Evolutionary conservation across 2,329 filamentous ascomycete genomes (phyloP).

Genomic region (Setomelanomma holmii): DNA sequence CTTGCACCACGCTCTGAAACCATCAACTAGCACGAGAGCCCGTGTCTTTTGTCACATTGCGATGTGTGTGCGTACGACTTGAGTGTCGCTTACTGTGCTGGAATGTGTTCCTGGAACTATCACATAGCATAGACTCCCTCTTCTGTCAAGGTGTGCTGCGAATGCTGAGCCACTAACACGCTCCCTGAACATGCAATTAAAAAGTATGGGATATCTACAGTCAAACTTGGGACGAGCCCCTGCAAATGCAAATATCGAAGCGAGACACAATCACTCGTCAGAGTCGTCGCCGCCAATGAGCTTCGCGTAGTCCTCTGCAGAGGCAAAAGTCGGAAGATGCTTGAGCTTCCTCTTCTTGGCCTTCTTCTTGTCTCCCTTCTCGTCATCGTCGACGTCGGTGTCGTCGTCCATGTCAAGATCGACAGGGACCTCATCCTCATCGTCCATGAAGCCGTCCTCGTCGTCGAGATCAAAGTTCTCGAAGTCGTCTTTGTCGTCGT

Average conservation of each 20-base stretch:
- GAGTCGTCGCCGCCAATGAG: slow-evolving; percentile 71
- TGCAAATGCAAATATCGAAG: slow-evolving; percentile 22
- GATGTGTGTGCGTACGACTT: not conserved
- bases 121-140: not conserved
- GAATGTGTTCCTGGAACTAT: not conserved
- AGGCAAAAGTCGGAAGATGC: slow-evolving; percentile 90
- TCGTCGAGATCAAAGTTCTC: slow-evolving; percentile 57
- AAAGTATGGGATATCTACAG: slow-evolving; percentile 45
- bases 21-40: slow-evolving; percentile 10
- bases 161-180: not conserved
- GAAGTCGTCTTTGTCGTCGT: slow-evolving; percentile 45
- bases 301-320: slow-evolving; percentile 89
- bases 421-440: slow-evolving; percentile 62
- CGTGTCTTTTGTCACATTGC: not conserved
- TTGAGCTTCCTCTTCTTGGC: slow-evolving; percentile 85
- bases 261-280: not conserved
- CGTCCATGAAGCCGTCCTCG: slow-evolving; percentile 62
- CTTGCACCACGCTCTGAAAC: slow-evolving; percentile 28
- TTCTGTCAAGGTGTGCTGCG: not conserved
- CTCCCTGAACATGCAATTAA: slow-evolving; percentile 5
- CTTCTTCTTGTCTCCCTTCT: slow-evolving; percentile 51
- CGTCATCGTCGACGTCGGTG: slow-evolving; percentile 50
- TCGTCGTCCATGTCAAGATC: slow-evolving; percentile 54
- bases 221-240: too few relatives aligned
- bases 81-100: not conserved